A percentile compares a stretch with the other conserved stretches of the same genome.
Conservation (phyloP, 2,329 filamentous ascomycete genomes). For the Teratosphaeria epicoccoides region DNA sequence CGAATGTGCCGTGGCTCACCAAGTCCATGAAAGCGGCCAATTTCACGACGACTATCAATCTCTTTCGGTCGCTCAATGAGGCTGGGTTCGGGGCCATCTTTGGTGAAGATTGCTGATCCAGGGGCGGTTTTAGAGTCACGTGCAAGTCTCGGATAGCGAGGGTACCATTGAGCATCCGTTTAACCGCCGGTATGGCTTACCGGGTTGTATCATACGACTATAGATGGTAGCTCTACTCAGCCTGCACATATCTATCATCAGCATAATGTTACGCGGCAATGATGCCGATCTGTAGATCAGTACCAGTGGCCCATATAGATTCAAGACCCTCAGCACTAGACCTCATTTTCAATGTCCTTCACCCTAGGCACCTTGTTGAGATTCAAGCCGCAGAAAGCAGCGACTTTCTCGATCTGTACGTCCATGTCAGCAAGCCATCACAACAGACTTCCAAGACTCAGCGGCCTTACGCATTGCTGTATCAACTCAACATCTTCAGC, state of each 20-base stretch:
- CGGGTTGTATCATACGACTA: too few species aligned
- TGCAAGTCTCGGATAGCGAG: too few species aligned
- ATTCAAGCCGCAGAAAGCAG: conserved; percentile 24
- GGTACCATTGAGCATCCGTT: too few species aligned
- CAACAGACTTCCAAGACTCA: background rate
- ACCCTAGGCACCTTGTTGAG: conserved; percentile 30
- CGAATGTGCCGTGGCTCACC: background rate
- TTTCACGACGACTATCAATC: background rate
- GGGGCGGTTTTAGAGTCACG: too few species aligned
- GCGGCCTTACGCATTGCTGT: conserved; percentile 30
- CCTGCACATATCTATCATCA: too few species aligned
- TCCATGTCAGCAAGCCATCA: conserved; percentile 1
- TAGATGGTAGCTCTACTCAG: too few species aligned
- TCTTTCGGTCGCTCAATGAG: background rate
- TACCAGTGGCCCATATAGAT: background rate
- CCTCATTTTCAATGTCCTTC: conserved; percentile 33
- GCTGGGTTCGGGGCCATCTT: conserved; percentile 1
- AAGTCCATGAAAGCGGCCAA: background rate
- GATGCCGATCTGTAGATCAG: background rate
- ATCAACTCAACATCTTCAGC: conserved; percentile 34
- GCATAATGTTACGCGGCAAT: too few species aligned
- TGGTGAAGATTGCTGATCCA: background rate
- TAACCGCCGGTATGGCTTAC: too few species aligned
- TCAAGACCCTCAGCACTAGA: conserved; percentile 7
- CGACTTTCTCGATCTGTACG: conserved; percentile 29